phyloP scores from a whole-genome alignment of 345 rosid species.

The Sonneratia alba region DNA sequence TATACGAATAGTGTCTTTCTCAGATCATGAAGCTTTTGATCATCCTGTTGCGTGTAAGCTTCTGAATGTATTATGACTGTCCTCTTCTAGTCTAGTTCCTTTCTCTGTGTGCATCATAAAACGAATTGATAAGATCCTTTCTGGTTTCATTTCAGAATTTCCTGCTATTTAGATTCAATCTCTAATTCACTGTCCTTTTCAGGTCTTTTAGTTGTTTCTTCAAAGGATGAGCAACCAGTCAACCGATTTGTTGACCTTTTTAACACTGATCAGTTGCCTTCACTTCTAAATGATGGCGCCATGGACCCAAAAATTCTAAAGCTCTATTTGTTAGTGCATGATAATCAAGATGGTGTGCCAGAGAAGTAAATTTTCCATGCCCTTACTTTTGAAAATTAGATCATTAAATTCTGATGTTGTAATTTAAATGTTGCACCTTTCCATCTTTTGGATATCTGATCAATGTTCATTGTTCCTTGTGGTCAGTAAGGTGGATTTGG shows the following conservation, averaged over 20 bases:
- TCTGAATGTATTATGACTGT: constrained; percentile 12
- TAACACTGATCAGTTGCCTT: constrained; percentile 65
- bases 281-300: constrained; percentile 73
- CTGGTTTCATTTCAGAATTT: background rate
- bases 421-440: background rate
- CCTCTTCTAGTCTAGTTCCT: background rate
- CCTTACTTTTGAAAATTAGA: constrained; percentile 9
- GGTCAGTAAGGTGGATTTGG: background rate
- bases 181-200: constrained; percentile 17
- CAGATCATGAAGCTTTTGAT: constrained; percentile 95
- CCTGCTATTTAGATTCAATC: constrained; percentile 1
- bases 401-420: background rate
- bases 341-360: constrained; percentile 68
- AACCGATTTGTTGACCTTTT: constrained; percentile 77
- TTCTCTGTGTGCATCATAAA: background rate
- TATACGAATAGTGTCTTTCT: constrained; percentile 55
- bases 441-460: background rate
- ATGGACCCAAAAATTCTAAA: constrained; percentile 92
- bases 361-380: constrained; percentile 52
- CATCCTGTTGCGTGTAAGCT: constrained; percentile 96
- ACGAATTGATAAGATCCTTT: background rate
- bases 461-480: background rate
- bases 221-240: constrained; percentile 83
- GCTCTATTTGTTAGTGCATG: constrained; percentile 82
- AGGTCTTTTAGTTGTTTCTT: constrained; percentile 93